Evolutionary conservation across 495 filamentous ascomycete species (phyloP), one percentile per base, ranked within the genome.

Genomic region (Aspergillus sclerotiicarbonarius): DNA sequence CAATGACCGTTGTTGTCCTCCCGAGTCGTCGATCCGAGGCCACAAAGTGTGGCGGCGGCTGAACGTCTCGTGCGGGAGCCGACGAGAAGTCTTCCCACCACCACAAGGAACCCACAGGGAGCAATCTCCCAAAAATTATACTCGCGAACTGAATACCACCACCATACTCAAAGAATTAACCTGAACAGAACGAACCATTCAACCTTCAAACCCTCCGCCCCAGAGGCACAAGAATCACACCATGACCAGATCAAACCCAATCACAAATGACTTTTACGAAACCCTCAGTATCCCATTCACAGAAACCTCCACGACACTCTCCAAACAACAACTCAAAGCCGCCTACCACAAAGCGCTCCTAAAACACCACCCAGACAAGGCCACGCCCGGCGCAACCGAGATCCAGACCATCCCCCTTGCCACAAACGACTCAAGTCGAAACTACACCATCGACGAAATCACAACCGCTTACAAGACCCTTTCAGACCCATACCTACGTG

Each of bases 261-360:
- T 35, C 43, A 16, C 51, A 30, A 50, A 68, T 29, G 74, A 79
- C 51, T 73, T 80, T 65, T 87, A 87, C 67, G 71, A 78, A 45
- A 75, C 85, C 60, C 80, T 87, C 35, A 74, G 67, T 29, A 71
- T 87, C 46, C 75, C 79, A 2, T 75, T 70, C 25, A 50, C 63
- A 48, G 50, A 49, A 10, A 48, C 62, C 15, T 37, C 62, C 4
- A 56, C 59, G 0, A 19, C 57, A 7, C 64, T 71, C 30, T 67
- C 71, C 5, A 79, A 79, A 47, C 71, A 74, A 51, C 70, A 81
- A 32, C 71, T 95, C 49, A 93, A 92, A 68, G 71, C 75, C 55
- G 90, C 90, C 31, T 96, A 96, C 71, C 87, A 85, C 63, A 83
- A 83, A 61, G 87, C 92, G 1, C 80, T 96, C 9, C 80, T 96